These are phyloP conservation scores for Sporobolomyces pararoseus DNA, from an alignment of 768 basidiomycete genomes.

Conservation along the genomic window DNA sequence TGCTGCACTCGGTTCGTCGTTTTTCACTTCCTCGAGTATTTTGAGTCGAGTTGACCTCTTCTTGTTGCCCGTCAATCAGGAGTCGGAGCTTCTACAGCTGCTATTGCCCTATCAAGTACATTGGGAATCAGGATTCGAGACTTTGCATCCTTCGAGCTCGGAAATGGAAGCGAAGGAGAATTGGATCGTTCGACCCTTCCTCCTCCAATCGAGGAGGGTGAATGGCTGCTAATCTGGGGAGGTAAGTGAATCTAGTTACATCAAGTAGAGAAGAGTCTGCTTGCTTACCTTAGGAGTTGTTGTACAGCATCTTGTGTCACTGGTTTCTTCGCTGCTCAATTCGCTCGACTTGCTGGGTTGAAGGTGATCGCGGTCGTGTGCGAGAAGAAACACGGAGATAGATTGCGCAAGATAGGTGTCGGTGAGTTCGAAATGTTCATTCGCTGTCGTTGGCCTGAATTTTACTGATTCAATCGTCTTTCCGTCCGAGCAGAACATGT, in stretches of 20 bases:
- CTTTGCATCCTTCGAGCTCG: conserved; percentile 3
- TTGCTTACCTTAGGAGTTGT: not conserved
- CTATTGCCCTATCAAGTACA: conserved; percentile 4
- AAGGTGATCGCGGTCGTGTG: conserved; percentile 17
- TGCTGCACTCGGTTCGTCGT: conserved; percentile 18
- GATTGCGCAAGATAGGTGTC: conserved; percentile 7
- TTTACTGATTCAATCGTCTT: too few relatives aligned
- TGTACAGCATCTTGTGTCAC: conserved; percentile 9
- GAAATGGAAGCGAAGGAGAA: not conserved
- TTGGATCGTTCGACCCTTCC: not conserved
- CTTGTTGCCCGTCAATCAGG: conserved; percentile 6
- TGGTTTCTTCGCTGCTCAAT: conserved; percentile 11
- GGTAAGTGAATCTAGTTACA: conserved; percentile 2
- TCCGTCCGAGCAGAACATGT: conserved; percentile 6
- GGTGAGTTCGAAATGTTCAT: too few relatives aligned
- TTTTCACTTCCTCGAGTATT: not conserved
- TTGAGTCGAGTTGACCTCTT: too few relatives aligned
- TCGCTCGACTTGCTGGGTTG: conserved; percentile 12
- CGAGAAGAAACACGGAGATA: not conserved
- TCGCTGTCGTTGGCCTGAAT: too few relatives aligned
- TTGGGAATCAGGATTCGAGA: conserved; percentile 9
- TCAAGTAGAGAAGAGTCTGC: too few relatives aligned
- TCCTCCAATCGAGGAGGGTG: not conserved
- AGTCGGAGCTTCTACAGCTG: conserved; percentile 17
- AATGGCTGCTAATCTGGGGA: conserved; percentile 19